Conservation (phyloP, 2,329 filamentous ascomycete species). For the Zymoseptoria passerinii region DNA sequence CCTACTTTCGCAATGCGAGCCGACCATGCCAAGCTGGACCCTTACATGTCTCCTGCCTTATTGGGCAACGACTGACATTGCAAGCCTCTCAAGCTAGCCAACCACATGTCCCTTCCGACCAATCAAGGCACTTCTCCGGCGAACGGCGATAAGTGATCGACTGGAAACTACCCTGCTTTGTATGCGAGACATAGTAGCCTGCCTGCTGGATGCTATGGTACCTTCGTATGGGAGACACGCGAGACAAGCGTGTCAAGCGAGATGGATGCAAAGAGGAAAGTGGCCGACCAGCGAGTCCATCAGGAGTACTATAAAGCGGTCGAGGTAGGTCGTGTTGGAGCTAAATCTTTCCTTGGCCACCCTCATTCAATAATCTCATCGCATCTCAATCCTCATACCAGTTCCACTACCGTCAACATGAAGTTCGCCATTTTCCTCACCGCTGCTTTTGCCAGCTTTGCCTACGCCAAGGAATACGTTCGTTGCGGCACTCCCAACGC, state of each 20-base stretch:
- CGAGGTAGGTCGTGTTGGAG: background rate
- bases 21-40: background rate
- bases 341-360: background rate
- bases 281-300: background rate
- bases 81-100: background rate
- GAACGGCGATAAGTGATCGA: background rate
- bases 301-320: background rate
- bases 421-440: conserved; percentile 1
- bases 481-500: conserved; percentile 6
- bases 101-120: background rate
- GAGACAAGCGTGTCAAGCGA: background rate
- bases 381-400: background rate
- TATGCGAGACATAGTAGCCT: background rate
- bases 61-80: background rate
- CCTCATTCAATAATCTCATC: background rate
- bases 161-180: background rate
- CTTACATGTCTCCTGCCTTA: background rate
- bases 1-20: background rate
- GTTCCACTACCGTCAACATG: conserved; percentile 1
- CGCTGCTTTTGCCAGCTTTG: background rate
- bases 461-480: conserved; percentile 1
- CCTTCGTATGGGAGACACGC: background rate
- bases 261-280: background rate
- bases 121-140: background rate
- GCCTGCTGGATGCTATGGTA: background rate